A percentile compares a stretch with the other conserved stretches of the same genome.
Conservation (phyloP, 208 protist genomes). For the Trypanosoma vivax region DNA sequence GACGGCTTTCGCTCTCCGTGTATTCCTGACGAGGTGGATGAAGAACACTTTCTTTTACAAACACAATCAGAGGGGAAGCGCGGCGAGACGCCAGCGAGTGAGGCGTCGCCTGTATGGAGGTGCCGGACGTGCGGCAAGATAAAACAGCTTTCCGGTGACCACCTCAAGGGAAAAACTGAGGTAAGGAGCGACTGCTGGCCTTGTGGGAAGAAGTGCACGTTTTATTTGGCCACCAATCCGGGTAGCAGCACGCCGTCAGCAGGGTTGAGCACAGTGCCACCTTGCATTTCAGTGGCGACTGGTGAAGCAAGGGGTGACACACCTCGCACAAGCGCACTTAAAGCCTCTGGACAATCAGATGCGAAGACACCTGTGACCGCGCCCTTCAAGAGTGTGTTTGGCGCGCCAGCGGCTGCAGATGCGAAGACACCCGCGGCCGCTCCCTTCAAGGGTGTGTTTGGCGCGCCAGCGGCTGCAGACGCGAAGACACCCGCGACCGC, state of each 20-base stretch:
- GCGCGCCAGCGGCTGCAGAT: neutral
- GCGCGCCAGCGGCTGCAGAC: neutral
- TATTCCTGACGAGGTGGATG: neutral
- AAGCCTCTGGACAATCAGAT: too few relatives aligned
- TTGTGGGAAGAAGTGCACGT: constrained; percentile 39
- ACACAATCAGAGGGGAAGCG: neutral
- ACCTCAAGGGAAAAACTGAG: constrained; percentile 38
- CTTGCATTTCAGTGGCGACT: too few relatives aligned
- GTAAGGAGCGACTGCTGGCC: constrained; percentile 58
- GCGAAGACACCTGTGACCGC: neutral
- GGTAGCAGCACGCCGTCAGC: too few relatives aligned
- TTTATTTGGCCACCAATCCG: constrained; percentile 5
- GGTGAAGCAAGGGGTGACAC: too few relatives aligned
- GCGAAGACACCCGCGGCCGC: neutral
- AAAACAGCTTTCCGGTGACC: constrained; percentile 33
- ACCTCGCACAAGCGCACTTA: too few relatives aligned
- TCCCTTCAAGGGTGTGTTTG: neutral
- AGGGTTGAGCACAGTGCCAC: too few relatives aligned
- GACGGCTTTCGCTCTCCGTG: neutral
- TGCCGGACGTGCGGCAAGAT: constrained; percentile 36
- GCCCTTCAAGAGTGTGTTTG: neutral
- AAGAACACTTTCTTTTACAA: neutral
- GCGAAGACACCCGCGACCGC: neutral
- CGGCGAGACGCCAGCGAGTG: neutral
- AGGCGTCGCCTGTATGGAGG: constrained; percentile 15